Conservation (phyloP, 805 yeast genomes). For the Cephaloascus fragrans region DNA sequence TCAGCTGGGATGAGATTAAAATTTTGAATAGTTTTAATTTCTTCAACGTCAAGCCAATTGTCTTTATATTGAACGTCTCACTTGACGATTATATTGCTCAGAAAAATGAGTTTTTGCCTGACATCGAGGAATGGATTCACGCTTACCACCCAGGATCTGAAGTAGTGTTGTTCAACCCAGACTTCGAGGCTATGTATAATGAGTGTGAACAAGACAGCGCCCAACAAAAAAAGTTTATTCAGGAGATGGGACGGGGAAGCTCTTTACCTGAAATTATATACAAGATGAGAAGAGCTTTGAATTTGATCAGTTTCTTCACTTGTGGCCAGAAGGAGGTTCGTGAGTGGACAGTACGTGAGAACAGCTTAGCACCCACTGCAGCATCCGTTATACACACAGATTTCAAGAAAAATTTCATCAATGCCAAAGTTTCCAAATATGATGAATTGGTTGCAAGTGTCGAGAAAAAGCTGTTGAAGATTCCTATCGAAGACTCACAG, state of each 20-base stretch:
- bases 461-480: slow-evolving; percentile 18
- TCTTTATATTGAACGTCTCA: slow-evolving; percentile 65
- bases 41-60: slow-evolving; percentile 83
- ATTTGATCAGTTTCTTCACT: slow-evolving; percentile 76
- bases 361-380: slow-evolving; percentile 77
- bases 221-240: slow-evolving; percentile 10
- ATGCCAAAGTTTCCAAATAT: slow-evolving; percentile 66
- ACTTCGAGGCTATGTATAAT: slow-evolving; percentile 30
- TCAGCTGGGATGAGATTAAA: slow-evolving; percentile 58
- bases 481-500: slow-evolving; percentile 40
- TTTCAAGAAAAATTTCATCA: slow-evolving; percentile 68
- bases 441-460: slow-evolving; percentile 33
- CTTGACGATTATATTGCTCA: slow-evolving; percentile 54
- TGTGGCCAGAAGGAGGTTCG: slow-evolving; percentile 80
- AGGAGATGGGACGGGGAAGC: slow-evolving; percentile 26
- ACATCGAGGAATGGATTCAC: slow-evolving; percentile 56
- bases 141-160: slow-evolving; percentile 52
- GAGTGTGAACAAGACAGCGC: slow-evolving; percentile 15
- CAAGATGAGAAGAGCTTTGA: slow-evolving; percentile 57
- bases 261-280: slow-evolving; percentile 55
- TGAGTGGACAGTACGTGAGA: slow-evolving; percentile 80
- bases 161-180: slow-evolving; percentile 32
- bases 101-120: slow-evolving; percentile 38
- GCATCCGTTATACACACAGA: slow-evolving; percentile 89
- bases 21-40: slow-evolving; percentile 63